A percentile compares a stretch with the other conserved stretches of the same genome.
phyloP scores from a whole-genome alignment of 2,329 filamentous ascomycete genomes.

The Colletotrichum siamense region DNA sequence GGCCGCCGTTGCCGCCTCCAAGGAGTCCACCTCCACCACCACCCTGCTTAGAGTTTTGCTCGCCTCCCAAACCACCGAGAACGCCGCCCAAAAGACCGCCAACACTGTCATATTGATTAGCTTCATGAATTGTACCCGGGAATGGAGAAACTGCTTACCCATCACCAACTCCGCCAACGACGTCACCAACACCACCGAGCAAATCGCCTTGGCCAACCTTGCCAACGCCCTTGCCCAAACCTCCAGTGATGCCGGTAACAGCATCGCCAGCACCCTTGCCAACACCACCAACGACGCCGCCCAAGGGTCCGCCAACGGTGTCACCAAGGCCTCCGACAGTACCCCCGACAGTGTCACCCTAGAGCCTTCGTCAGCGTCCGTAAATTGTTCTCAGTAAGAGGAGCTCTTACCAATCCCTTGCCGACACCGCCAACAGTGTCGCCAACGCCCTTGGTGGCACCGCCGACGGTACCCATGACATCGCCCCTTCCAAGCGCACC shows the following conservation, averaged over 20 bases:
- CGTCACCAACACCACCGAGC: constrained; percentile 10
- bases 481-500: constrained; percentile 12
- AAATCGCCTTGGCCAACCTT: constrained; percentile 9
- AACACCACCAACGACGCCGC: constrained; percentile 14
- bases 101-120: not conserved
- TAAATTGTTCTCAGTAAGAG: not conserved
- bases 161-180: constrained; percentile 14
- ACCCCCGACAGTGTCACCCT: constrained; percentile 16
- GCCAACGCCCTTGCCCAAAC: constrained; percentile 11
- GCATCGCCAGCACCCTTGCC: constrained; percentile 14
- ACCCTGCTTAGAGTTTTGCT: not conserved
- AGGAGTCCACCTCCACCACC: not conserved
- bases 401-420: constrained; percentile 9
- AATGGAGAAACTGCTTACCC: not conserved
- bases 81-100: constrained; percentile 11
- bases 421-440: constrained; percentile 17
- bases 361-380: not conserved
- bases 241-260: constrained; percentile 14
- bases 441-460: constrained; percentile 2
- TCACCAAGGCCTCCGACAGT: constrained; percentile 15
- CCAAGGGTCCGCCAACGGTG: constrained; percentile 12
- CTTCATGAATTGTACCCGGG: too few species aligned
- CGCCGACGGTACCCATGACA: constrained; percentile 5
- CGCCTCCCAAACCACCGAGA: not conserved
- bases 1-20: not conserved